Evolutionary conservation across 805 yeast genomes (phyloP), one percentile per base, ranked within the genome.

Genomic region (Candida tammaniensis): DNA sequence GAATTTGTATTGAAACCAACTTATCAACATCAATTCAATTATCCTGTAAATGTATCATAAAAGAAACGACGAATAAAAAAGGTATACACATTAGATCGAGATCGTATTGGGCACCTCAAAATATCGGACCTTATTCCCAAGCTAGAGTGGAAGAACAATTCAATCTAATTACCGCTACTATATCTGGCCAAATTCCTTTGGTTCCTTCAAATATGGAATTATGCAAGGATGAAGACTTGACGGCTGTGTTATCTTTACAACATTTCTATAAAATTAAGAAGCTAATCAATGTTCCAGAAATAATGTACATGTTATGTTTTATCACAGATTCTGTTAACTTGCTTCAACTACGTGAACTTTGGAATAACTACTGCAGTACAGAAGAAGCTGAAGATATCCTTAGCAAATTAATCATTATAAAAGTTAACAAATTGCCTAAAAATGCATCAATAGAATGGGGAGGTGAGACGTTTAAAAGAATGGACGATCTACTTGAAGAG

Each of bases 51-150:
- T 43, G 48, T 24, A 72, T 73, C 0, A 49, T 78, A 12, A 45
- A 57, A 17, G 49, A 59, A 20, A 27, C 38, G 6, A 33, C 30
- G 3, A 46, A 44, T 18, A 82, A 82, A 46, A 62, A 61, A 19
- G 96, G 98, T 0, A 63, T 91, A 11, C 98, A 93, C 51, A 87
- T 93, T 7, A 91, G 93, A 48, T 88, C 97, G 1, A 70, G 89
- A 39, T 88, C 97, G 25, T 89, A 85, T 55, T 93, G 98, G 98
- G 98, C 97, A 0, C 98, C 98, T 0, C 91, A 95, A 23, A 93
- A 93, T 47, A 93, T 93, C 29, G 98, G 98, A 0, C 98, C 98
- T 0, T 93, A 93, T 54, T 91, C 98, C 0, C 98, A 93, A 57
- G 75, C 89, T 0, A 76, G 80, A 8, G 57, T 72, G 4, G 80